These are phyloP conservation scores for Alternaria angustiovoidea DNA, from an alignment of 2,329 filamentous ascomycete species.

Conservation along the genomic window DNA sequence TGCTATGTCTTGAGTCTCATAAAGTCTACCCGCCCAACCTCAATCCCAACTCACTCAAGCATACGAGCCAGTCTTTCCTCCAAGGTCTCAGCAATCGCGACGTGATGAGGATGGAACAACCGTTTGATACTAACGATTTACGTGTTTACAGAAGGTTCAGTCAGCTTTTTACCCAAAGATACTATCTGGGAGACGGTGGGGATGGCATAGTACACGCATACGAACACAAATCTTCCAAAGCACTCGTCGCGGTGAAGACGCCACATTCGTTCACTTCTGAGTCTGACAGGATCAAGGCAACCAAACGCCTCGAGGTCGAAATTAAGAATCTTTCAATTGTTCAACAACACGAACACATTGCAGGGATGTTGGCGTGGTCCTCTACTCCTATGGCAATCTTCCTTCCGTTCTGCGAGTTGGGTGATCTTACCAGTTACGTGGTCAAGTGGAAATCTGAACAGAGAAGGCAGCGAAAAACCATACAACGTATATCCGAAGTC, in stretches of 20 bases:
- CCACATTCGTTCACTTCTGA: neutral
- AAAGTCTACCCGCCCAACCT: neutral
- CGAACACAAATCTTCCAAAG: neutral
- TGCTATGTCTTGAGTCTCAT: neutral
- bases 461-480: neutral
- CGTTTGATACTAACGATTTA: neutral
- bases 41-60: neutral
- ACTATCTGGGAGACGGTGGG: conserved; percentile 13
- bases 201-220: conserved; percentile 19
- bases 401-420: conserved; percentile 28
- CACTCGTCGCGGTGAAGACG: conserved; percentile 9
- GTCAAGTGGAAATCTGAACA: conserved; percentile 10
- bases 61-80: neutral
- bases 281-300: neutral
- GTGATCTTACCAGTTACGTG: conserved; percentile 22
- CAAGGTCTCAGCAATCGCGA: neutral
- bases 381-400: conserved; percentile 21
- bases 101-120: neutral
- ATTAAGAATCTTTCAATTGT: conserved; percentile 3
- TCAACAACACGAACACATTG: conserved; percentile 21
- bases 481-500: conserved; percentile 24
- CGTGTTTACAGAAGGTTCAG: neutral
- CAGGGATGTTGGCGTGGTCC: conserved; percentile 15
- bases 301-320: neutral
- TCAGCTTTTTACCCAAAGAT: neutral